Percentiles rank a stretch among this genome's conserved stretches.
These are phyloP conservation scores for Magnolia changhungtana DNA, from an alignment of 164 flowering plant species.

Conservation along the genomic window DNA sequence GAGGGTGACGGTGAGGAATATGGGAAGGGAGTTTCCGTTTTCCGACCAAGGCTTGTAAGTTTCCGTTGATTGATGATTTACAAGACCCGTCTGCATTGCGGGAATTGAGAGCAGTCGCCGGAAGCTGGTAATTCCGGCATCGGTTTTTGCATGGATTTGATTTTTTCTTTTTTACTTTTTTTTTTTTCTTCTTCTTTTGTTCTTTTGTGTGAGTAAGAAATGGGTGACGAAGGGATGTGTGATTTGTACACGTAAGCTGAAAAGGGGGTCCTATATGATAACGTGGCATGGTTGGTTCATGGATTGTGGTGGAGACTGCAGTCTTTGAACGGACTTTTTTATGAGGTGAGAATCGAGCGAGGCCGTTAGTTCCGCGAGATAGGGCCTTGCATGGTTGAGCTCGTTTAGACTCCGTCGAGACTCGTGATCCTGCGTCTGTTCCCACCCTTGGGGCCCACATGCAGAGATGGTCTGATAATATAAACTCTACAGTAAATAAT, in stretches of 20 bases:
- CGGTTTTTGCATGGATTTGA: not conserved
- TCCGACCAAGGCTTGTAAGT: conserved; percentile 25
- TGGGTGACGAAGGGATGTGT: not conserved
- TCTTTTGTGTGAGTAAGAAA: not conserved
- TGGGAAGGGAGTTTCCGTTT: conserved; percentile 19
- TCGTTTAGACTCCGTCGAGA: too few species aligned
- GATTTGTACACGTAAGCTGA: not conserved
- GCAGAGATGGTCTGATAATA: too few species aligned
- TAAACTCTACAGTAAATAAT: too few species aligned
- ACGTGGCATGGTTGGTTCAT: not conserved
- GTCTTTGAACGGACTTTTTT: too few species aligned
- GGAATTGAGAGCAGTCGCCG: not conserved
- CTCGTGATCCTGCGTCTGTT: too few species aligned
- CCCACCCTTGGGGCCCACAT: too few species aligned
- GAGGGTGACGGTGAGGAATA: conserved; percentile 44
- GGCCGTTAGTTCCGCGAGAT: too few species aligned
- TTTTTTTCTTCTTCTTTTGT: not conserved
- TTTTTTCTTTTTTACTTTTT: not conserved
- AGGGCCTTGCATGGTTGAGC: too few species aligned
- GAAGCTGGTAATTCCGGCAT: not conserved
- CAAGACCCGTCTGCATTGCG: conserved; percentile 22
- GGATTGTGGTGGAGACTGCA: too few species aligned
- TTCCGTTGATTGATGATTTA: not conserved
- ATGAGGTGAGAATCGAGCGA: too few species aligned
- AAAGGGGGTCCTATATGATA: not conserved